phyloP scores from a whole-genome alignment of 192 early-diverging fungal genomes.

The Pilobolus umbonatus region DNA sequence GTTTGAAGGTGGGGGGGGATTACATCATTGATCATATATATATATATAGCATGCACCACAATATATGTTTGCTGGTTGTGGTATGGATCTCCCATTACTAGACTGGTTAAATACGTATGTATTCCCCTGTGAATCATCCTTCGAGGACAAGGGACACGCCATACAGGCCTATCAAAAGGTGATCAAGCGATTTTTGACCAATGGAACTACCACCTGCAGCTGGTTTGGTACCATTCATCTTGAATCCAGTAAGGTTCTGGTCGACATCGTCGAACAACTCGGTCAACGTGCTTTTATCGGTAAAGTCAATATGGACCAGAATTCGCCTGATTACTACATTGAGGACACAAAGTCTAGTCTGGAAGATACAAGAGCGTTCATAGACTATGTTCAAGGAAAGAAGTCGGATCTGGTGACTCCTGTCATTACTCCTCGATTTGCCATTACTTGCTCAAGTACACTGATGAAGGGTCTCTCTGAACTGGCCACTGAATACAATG shows the following conservation, averaged over 20 bases:
- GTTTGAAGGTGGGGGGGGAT: not conserved
- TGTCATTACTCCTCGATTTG: conserved; percentile 92
- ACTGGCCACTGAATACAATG: conserved; percentile 62
- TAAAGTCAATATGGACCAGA: conserved; percentile 96
- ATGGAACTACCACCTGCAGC: conserved; percentile 87
- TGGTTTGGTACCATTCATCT: conserved; percentile 92
- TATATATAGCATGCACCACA: conserved; percentile 78
- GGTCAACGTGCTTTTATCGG: conserved; percentile 94
- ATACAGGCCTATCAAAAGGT: conserved; percentile 58
- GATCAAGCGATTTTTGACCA: conserved; percentile 63
- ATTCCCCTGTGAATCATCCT: conserved; percentile 80
- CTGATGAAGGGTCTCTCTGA: conserved; percentile 67
- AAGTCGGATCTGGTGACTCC: conserved; percentile 55
- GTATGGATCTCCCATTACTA: conserved; percentile 85
- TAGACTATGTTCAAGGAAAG: conserved; percentile 49
- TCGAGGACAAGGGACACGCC: conserved; percentile 65
- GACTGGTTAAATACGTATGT: conserved; percentile 89
- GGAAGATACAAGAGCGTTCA: conserved; percentile 59
- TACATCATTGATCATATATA: not conserved
- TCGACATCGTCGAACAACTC: conserved; percentile 61
- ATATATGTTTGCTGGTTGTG: conserved; percentile 82
- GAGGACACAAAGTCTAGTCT: conserved; percentile 69
- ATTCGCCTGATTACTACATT: conserved; percentile 71
- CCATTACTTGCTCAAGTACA: conserved; percentile 68
- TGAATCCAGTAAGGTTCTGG: conserved; percentile 67